These are phyloP conservation scores for Diospyros kaki DNA, from an alignment of 148 eudicot species.

Conservation along the genomic window DNA sequence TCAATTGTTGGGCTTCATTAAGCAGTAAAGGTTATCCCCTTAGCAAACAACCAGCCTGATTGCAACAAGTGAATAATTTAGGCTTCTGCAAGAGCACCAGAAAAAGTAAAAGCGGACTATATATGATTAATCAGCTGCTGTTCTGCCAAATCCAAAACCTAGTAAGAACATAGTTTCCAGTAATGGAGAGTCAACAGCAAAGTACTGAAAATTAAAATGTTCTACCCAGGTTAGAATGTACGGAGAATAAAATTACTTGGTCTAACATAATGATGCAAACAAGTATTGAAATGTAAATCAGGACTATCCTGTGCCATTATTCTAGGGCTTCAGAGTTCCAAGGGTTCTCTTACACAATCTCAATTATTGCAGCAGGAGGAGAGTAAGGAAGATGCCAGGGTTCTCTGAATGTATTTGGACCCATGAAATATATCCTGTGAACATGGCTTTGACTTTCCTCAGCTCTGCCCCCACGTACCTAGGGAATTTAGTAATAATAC, in stretches of 20 bases:
- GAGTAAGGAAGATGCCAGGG: conserved; percentile 95
- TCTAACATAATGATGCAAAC: background rate
- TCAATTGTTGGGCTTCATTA: background rate
- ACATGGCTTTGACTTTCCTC: conserved; percentile 86
- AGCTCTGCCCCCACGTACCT: conserved; percentile 68
- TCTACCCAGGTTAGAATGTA: background rate
- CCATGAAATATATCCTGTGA: conserved; percentile 81
- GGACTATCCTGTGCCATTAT: background rate
- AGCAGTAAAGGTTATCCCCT: background rate
- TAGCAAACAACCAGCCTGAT: conserved; percentile 1
- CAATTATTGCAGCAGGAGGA: conserved; percentile 67
- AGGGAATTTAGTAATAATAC: conserved; percentile 3
- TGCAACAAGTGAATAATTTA: background rate
- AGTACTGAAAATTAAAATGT: too few species aligned
- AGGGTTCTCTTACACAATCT: conserved; percentile 67
- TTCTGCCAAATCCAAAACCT: background rate
- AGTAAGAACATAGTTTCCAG: background rate
- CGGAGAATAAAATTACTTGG: background rate
- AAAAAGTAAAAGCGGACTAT: background rate
- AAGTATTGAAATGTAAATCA: background rate
- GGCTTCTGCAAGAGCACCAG: background rate
- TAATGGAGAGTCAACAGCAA: background rate
- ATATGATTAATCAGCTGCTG: background rate
- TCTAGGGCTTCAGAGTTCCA: background rate
- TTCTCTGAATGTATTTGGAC: conserved; percentile 86